phyloP scores from a whole-genome alignment of 2,329 filamentous ascomycete species.

The Cladosporium sp. region DNA sequence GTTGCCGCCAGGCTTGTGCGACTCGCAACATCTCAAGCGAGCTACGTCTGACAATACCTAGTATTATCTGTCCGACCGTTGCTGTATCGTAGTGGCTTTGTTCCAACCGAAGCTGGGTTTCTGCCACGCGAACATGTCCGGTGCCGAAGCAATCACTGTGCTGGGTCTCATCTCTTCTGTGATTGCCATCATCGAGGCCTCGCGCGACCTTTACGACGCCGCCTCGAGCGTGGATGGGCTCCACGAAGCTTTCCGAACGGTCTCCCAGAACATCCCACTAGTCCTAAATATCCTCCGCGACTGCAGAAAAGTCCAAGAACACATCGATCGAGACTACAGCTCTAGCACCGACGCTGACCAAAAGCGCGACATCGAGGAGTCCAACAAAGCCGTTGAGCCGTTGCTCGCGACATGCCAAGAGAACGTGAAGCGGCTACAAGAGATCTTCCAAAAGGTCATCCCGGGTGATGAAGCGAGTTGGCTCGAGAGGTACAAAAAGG shows the following conservation, averaged over 20 bases:
- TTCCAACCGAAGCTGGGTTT: too few species aligned
- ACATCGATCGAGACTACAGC: neutral
- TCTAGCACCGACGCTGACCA: too few species aligned
- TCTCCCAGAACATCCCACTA: neutral
- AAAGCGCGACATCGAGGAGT: neutral
- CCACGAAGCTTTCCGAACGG: neutral
- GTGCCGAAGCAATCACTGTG: neutral
- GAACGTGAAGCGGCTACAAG: neutral
- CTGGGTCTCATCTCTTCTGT: neutral
- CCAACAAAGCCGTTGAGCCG: neutral
- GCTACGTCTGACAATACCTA: too few species aligned
- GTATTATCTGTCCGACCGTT: too few species aligned
- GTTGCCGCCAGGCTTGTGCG: too few species aligned
- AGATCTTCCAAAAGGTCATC: neutral
- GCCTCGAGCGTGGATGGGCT: neutral
- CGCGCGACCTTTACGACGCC: neutral
- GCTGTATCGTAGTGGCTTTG: too few species aligned
- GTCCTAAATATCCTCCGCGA: neutral
- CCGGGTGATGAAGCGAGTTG: neutral
- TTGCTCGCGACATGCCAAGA: neutral
- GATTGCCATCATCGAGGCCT: neutral
- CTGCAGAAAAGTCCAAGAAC: neutral
- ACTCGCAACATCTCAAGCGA: too few species aligned
- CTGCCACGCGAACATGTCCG: neutral
- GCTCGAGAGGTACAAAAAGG: neutral